phyloP scores from a whole-genome alignment of 2,329 filamentous ascomycete species.

The Paecilomyces niveus region DNA sequence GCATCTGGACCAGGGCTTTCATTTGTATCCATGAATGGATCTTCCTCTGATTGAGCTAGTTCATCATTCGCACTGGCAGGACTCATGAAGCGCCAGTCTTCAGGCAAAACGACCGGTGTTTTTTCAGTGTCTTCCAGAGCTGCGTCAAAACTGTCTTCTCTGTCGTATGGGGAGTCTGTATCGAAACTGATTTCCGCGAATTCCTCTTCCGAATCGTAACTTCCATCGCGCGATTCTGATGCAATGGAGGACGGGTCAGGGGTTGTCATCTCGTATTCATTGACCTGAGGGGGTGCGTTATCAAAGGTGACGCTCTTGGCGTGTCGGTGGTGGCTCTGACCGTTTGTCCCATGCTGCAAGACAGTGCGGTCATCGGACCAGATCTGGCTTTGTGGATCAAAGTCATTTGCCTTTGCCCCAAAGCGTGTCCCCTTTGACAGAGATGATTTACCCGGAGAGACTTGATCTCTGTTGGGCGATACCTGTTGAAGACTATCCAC shows the following conservation, averaged over 20 bases:
- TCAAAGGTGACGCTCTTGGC: slow-evolving; percentile 98
- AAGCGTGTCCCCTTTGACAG: slow-evolving; percentile 60
- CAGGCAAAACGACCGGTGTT: slow-evolving; percentile 93
- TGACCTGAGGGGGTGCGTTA: slow-evolving; percentile 83
- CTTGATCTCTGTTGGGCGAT: slow-evolving; percentile 61
- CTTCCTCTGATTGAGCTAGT: slow-evolving; percentile 50
- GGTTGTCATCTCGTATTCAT: slow-evolving; percentile 97
- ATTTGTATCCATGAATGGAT: slow-evolving; percentile 58
- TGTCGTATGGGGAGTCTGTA: slow-evolving; percentile 52
- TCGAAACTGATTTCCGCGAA: slow-evolving; percentile 51
- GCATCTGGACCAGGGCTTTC: slow-evolving; percentile 59
- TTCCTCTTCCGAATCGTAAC: slow-evolving; percentile 74
- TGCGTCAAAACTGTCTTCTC: slow-evolving; percentile 89
- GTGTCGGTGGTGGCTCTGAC: slow-evolving; percentile 68
- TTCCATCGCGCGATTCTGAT: slow-evolving; percentile 84
- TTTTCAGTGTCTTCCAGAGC: slow-evolving; percentile 94
- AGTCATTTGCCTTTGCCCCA: slow-evolving; percentile 37
- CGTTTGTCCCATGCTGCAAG: slow-evolving; percentile 53
- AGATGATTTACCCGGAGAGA: slow-evolving; percentile 84
- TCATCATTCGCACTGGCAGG: slow-evolving; percentile 54
- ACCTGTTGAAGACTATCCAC: slow-evolving; percentile 28
- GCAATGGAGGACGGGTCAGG: slow-evolving; percentile 90
- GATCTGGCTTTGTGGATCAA: slow-evolving; percentile 61
- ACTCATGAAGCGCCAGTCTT: slow-evolving; percentile 83
- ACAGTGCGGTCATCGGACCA: slow-evolving; percentile 61